Evolutionary conservation across 2,329 filamentous ascomycete genomes (phyloP).

Genomic region (Acarospora socialis): DNA sequence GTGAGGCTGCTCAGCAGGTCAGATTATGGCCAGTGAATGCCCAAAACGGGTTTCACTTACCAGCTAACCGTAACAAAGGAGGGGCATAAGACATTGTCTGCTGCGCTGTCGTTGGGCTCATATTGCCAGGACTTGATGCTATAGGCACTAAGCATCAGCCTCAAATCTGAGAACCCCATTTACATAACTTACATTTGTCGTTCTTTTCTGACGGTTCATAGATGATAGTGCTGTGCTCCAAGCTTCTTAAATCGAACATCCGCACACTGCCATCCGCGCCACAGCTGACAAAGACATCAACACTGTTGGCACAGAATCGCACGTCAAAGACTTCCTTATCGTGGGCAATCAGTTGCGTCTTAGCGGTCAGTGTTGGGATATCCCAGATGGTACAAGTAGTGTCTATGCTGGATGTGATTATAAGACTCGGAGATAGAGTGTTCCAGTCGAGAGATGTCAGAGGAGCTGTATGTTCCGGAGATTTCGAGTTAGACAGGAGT

Average conservation of each 20-base stretch:
- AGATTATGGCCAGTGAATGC: conserved; percentile 8
- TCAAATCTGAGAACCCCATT: not conserved
- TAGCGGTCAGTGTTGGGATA: conserved; percentile 91
- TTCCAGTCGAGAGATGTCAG: conserved; percentile 98
- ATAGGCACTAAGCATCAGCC: conserved; percentile 9
- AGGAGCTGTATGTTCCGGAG: conserved; percentile 91
- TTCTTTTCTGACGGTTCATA: conserved; percentile 92
- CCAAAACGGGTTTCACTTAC: conserved; percentile 12
- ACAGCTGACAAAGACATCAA: conserved; percentile 97
- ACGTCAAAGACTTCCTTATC: conserved; percentile 99
- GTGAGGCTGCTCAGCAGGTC: conserved; percentile 47
- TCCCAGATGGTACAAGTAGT: conserved; percentile 99
- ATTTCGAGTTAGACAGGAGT: conserved; percentile 92
- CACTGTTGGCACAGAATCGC: conserved; percentile 90
- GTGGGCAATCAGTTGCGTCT: conserved; percentile 95
- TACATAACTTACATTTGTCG: conserved; percentile 39
- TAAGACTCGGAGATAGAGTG: conserved; percentile 86
- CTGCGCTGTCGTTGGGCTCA: conserved; percentile 61
- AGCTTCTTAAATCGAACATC: conserved; percentile 93
- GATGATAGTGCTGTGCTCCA: conserved; percentile 97
- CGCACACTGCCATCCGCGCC: conserved; percentile 93
- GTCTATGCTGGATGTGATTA: conserved; percentile 97
- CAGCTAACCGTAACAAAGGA: conserved; percentile 61
- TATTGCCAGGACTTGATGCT: conserved; percentile 36
- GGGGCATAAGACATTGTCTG: conserved; percentile 54